phyloP scores from a whole-genome alignment of 352 stramenopile species.

The Saprolegnia parasitica region DNA sequence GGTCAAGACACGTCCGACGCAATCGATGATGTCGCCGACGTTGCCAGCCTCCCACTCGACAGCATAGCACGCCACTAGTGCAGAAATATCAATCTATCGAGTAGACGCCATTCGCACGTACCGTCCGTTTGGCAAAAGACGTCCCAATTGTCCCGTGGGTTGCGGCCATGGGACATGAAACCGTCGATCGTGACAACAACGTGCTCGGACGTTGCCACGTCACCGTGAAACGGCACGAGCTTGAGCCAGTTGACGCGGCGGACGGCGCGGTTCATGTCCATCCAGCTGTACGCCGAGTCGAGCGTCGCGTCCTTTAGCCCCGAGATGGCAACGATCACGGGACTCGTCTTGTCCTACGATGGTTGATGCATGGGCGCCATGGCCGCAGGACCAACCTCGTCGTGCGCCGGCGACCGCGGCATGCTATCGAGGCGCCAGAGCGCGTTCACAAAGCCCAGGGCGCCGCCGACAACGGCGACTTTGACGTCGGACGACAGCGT shows the following conservation, averaged over 20 bases:
- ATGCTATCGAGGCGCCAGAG: conserved; percentile 37
- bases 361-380: neutral
- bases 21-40: conserved; percentile 53
- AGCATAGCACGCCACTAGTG: conserved; percentile 42
- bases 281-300: conserved; percentile 62
- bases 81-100: conserved; percentile 3
- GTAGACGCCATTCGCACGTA: neutral
- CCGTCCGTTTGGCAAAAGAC: conserved; percentile 34
- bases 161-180: conserved; percentile 77
- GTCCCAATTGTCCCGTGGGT: conserved; percentile 59
- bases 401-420: neutral
- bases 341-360: too few relatives aligned
- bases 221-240: conserved; percentile 55
- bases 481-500: conserved; percentile 40
- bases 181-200: conserved; percentile 77
- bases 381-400: conserved; percentile 37
- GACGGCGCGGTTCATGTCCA: conserved; percentile 62
- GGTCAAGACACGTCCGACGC: conserved; percentile 31
- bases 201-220: conserved; percentile 48
- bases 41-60: conserved; percentile 78
- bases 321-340: conserved; percentile 5
- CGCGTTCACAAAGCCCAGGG: conserved; percentile 43
- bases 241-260: conserved; percentile 58
- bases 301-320: conserved; percentile 62
- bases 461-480: conserved; percentile 49